phyloP scores from a whole-genome alignment of 1,139 yeast genomes.

The Candida smagusa region DNA sequence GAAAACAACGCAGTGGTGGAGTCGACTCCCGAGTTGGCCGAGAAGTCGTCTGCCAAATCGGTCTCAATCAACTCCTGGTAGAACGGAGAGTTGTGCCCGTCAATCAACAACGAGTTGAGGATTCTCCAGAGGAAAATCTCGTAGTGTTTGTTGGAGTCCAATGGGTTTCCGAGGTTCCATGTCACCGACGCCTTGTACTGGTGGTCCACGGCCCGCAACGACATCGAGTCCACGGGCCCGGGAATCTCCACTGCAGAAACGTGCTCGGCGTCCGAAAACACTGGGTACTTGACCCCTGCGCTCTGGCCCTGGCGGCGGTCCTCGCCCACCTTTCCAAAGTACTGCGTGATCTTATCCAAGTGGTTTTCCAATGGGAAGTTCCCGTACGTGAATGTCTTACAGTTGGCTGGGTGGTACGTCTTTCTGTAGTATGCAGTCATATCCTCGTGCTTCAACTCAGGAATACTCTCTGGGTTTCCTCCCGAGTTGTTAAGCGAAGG shows the following conservation, averaged over 20 bases:
- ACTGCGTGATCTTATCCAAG: constrained; percentile 52
- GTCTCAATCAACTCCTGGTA: constrained; percentile 82
- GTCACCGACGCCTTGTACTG: constrained; percentile 82
- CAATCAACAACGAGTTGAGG: constrained; percentile 69
- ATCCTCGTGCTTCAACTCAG: constrained; percentile 70
- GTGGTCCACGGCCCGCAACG: constrained; percentile 54
- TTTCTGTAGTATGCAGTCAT: constrained; percentile 68
- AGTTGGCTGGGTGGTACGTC: constrained; percentile 87
- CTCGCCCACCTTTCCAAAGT: constrained; percentile 41
- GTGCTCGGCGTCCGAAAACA: constrained; percentile 15
- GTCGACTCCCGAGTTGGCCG: constrained; percentile 87
- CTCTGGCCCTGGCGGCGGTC: constrained; percentile 3
- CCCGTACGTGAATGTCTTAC: constrained; percentile 87
- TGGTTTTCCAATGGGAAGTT: constrained; percentile 64
- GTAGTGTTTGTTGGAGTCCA: constrained; percentile 49
- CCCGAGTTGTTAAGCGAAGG: constrained; percentile 88
- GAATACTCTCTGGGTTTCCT: constrained; percentile 85
- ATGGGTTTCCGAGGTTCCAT: constrained; percentile 80
- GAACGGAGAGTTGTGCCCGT: constrained; percentile 90
- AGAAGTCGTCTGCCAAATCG: constrained; percentile 81
- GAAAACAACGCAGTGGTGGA: constrained; percentile 74
- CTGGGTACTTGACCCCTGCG: constrained; percentile 27
- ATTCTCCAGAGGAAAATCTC: constrained; percentile 73
- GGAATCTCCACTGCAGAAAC: constrained; percentile 21
- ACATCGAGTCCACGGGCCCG: constrained; percentile 85